Percentiles rank a stretch among this genome's conserved stretches.
These are phyloP conservation scores for Nicotiana otophora DNA, from an alignment of 257 asterid species.

Conservation along the genomic window DNA sequence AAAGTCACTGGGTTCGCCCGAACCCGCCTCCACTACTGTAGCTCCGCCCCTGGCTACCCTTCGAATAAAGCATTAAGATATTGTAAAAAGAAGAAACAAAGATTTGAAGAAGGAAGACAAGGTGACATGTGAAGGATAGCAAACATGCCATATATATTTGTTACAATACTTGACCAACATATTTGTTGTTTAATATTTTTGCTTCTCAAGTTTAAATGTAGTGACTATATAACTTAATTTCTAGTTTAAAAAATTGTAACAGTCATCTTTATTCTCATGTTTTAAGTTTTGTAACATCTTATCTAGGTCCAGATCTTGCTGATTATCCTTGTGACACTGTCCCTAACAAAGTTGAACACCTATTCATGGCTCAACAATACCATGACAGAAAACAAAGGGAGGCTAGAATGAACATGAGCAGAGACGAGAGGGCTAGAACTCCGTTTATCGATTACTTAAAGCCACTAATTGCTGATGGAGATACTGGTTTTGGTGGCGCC, in stretches of 20 bases:
- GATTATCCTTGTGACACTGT: constrained; percentile 96
- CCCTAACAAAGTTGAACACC: constrained; percentile 93
- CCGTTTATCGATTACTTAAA: constrained; percentile 71
- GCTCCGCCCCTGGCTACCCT: too few relatives aligned
- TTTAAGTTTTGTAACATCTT: too few relatives aligned
- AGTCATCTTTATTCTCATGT: too few relatives aligned
- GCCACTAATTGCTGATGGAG: constrained; percentile 96
- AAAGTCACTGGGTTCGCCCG: too few relatives aligned
- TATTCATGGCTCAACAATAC: constrained; percentile 84
- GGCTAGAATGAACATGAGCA: constrained; percentile 75
- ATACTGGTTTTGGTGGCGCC: constrained; percentile 96
- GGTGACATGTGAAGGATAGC: not conserved
- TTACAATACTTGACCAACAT: too few relatives aligned
- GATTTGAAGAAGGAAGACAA: not conserved
- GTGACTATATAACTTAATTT: too few relatives aligned
- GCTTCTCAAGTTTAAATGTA: too few relatives aligned
- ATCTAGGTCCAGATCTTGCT: constrained; percentile 81
- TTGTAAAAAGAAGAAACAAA: too few relatives aligned
- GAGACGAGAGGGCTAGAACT: constrained; percentile 69
- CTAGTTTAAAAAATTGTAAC: too few relatives aligned
- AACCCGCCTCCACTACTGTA: too few relatives aligned
- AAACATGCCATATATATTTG: not conserved
- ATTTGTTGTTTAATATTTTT: too few relatives aligned
- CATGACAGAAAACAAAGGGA: constrained; percentile 92
- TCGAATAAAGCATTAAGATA: too few relatives aligned